Evolutionary conservation across 2,329 filamentous ascomycete genomes (phyloP), one percentile per base, ranked within the genome.

Genomic region (Rhinocladiella mackenziei): DNA sequence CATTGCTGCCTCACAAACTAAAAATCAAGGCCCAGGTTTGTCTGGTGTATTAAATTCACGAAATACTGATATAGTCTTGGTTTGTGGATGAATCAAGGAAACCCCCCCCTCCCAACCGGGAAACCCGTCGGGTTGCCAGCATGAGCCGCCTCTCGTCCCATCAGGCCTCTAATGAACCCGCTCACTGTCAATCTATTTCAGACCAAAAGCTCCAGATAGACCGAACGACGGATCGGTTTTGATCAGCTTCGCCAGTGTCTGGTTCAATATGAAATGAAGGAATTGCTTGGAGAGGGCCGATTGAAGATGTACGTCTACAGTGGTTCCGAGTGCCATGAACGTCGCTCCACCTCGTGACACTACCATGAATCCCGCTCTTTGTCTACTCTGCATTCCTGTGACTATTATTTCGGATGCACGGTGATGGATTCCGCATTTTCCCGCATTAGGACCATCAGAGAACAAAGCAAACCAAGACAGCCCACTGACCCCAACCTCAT

Each of bases 381-480:
- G 56, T 58, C 50, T 45, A 18, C 40, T 37, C 41, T 43, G 39
- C 53, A 57, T 58, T 57, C 55, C 56, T 57, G 48, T 53, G 54
- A 46, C 50, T 59, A 60, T 62, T 62, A 58, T 62, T 60, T 59
- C 59, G 54, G 56, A 50, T 53, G 48, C 50, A 54, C 54, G 52
- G 52, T 57, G 53, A 58, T 58, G 58, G 54, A 48, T 33, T 53
- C 43, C 51, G 52, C 53, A 59, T 56, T 36, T 54, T 54, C 53
- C 62, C 62, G 62, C 58, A 54, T 62, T 56, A 55, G 53, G 54
- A 40, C 39, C 40, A 42, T 43, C 37, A 44, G 31, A 41, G 56
- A 58, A 63, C 59, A 65, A 65, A 64, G 61, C 59, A 61, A 48
- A 55, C 53, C 53, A 53, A 60, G 55, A 56, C 56, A 47, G 45